Evolutionary conservation across 1,284 basidiomycete species (phyloP), one percentile per base, ranked within the genome.

Genomic region (Ganoderma resinaceum): DNA sequence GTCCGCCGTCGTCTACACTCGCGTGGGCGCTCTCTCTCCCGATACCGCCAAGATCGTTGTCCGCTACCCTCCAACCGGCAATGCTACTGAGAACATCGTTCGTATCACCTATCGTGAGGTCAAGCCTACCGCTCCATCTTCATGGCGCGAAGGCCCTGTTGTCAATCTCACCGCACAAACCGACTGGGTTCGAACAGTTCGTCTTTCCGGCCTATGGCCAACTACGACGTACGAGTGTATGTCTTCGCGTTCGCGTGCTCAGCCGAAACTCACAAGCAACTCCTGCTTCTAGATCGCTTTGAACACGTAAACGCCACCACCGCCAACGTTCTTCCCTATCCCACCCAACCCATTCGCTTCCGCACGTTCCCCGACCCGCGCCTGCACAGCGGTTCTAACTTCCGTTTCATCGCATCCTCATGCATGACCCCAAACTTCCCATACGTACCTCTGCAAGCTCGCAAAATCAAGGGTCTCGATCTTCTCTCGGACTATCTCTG

Each of bases 151-250:
- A 52, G 90, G 90, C 2, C 89, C 89, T 5, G 38, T 77, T 35
- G 72, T 90, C 18, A 78, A 78, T 26, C 79, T 90, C 59, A 75
- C 77, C 0, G 77, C 81, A 40, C 83, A 85, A 14, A 77, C 79
- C 26, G 93, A 95, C 76, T 95, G 91, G 91, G 87, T 89, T 2
- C 83, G 82, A 53, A 89, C 89, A 0, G 86, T 85, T 14, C 83
- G 80, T 62, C 74, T 95, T 46, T 74, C 79, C 26, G 85, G 87
- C 26, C 84, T 95, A 2, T 93, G 89, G 89, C 91, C 93, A 0
- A 85, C 83, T 61, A 93, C 91, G 2, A 78, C 81, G 11, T 95
- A 95, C 75, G 90, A 95, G 82, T 94, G 91, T 92, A 68, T 76
- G 84, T 80, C 26, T 3, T 31, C 61, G 14, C 46, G 9, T 16